Evolutionary conservation across 2,329 filamentous ascomycete species (phyloP).

Genomic region (Penicillium sp.): DNA sequence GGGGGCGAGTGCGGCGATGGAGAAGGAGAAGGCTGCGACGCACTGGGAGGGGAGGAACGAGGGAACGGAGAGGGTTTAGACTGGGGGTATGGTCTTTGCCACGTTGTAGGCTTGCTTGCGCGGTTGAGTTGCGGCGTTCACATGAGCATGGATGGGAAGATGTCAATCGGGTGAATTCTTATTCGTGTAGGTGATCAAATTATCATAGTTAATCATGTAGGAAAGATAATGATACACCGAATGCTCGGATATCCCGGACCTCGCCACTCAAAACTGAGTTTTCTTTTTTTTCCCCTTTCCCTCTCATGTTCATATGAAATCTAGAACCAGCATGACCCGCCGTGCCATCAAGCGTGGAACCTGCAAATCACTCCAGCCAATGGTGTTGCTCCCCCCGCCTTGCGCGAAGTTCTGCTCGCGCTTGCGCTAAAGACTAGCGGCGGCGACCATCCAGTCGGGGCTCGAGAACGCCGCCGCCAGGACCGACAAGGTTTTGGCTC

Average conservation of each 20-base stretch:
- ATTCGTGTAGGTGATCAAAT: neutral
- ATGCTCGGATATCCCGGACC: neutral
- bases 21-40: slow-evolving; percentile 5
- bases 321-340: too few relatives aligned
- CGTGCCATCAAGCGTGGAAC: neutral
- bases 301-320: neutral
- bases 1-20: slow-evolving; percentile 7
- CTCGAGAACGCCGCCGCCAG: slow-evolving; percentile 1
- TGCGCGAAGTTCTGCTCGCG: neutral
- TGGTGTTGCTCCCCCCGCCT: neutral
- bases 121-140: too few relatives aligned
- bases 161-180: neutral
- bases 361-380: neutral
- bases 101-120: neutral
- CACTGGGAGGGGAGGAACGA: neutral
- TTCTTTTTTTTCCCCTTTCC: too few relatives aligned
- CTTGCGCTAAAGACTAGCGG: neutral
- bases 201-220: neutral
- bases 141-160: too few relatives aligned
- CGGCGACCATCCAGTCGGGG: neutral
- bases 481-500: neutral
- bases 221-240: neutral
- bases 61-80: neutral
- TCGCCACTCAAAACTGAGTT: neutral
- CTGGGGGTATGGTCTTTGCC: neutral